Evolutionary conservation across 176 grass and related monocot genomes (phyloP), one percentile per base, ranked within the genome.

Genomic region (maize (Zea mays)): DNA sequence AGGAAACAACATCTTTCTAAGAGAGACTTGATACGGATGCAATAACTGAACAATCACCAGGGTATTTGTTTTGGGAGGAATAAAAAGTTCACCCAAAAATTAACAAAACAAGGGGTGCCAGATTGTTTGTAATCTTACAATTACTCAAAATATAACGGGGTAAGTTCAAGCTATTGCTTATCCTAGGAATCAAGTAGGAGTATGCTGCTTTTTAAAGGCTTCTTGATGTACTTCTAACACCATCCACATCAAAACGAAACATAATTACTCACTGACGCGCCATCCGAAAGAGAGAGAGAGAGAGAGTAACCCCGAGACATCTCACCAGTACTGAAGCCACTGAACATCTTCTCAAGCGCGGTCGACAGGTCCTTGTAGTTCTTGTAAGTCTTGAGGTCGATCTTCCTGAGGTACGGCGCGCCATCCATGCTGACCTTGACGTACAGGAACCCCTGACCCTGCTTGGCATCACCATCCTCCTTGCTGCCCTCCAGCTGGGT

Each of bases 371-470:
- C 52, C 52, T 19, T 56, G 52, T 56, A 56, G 52, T n/a, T 19
- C 17, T 56, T 56, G 52, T 56, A 56, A 56, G 81, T 84, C 80
- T 88, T 89, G 43, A 96, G 90, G 75, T 96, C 93, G 16, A 96
- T 87, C 71, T 96, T 96, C 73, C 93, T 84, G 33, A 92, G 93
- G 71, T 96, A 96, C 42, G 93, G 90, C 4, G 93, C 90, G 37
- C 87, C 93, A 67, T 96, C 93, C 93, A 96, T 86, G 87, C 93
- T 90, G 51, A 96, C 93, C 85, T 96, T 96, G 48, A 96, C 85
- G 83, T 91, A 95, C 12, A 95, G 77, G 52, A 79, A 90, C 0
- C 47, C 79, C 10, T 63, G 48, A 5, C 44, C 57, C 71, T 90
- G 84, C 88, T 87, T 93, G 13, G 52, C 71, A 7, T 81, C 75